Evolutionary conservation across 352 stramenopile genomes (phyloP).

Genomic region (Pythium aristosporum): DNA sequence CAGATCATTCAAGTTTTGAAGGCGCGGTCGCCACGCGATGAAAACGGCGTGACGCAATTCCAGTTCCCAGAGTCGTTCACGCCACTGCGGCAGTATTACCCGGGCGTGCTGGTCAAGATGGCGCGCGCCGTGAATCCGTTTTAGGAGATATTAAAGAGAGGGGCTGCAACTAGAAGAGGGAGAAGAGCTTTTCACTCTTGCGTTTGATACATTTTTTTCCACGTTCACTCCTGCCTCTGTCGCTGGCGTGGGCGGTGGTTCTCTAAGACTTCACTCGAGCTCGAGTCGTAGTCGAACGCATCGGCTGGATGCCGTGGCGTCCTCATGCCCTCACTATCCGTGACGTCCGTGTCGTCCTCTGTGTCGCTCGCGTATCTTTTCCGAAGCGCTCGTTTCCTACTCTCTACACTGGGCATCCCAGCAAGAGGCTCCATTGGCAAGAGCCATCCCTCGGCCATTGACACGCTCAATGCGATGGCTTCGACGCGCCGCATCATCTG

Average conservation of each 20-base stretch:
- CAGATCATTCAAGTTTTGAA: slow-evolving; percentile 55
- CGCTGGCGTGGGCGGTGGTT: neutral
- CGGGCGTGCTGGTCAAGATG: slow-evolving; percentile 41
- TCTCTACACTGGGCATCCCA: neutral
- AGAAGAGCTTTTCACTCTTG: too few species aligned
- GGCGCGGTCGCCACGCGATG: slow-evolving; percentile 38
- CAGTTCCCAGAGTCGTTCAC: slow-evolving; percentile 34
- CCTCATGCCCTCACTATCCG: slow-evolving; percentile 1
- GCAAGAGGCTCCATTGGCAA: neutral
- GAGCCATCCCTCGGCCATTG: neutral
- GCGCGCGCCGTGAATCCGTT: slow-evolving; percentile 67
- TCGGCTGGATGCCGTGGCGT: neutral
- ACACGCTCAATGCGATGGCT: slow-evolving; percentile 4
- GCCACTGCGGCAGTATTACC: slow-evolving; percentile 44
- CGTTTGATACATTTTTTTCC: too few species aligned
- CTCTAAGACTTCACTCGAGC: neutral
- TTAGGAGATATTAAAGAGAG: neutral
- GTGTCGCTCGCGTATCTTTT: neutral
- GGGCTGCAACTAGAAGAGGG: too few species aligned
- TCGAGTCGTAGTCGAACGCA: neutral
- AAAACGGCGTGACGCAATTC: slow-evolving; percentile 33
- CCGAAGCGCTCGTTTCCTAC: neutral
- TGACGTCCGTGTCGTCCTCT: neutral
- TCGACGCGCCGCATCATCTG: slow-evolving; percentile 16
- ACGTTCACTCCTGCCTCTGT: neutral